phyloP scores from a whole-genome alignment of 495 filamentous ascomycete genomes.

The Corynascus novoguineensis region DNA sequence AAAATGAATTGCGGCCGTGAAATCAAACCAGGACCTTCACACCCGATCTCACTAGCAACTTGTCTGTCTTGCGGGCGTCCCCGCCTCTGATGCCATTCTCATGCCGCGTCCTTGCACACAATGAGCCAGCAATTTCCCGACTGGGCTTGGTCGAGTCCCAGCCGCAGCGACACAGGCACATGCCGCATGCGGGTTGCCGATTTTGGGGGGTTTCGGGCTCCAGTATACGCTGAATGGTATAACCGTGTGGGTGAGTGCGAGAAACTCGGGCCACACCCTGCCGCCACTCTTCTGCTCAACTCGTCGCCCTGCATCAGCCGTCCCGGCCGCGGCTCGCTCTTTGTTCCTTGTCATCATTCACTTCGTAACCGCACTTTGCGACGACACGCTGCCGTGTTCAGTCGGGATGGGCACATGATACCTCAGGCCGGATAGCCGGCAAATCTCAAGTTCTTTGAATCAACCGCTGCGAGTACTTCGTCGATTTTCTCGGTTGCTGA shows the following conservation, averaged over 20 bases:
- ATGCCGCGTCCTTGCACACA: background rate
- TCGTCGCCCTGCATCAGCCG: background rate
- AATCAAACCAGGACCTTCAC: too few species aligned
- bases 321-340: too few species aligned
- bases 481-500: too few species aligned
- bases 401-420: background rate
- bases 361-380: conserved; percentile 2
- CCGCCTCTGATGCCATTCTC: background rate
- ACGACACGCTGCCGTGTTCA: background rate
- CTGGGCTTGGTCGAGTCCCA: background rate
- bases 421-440: too few species aligned
- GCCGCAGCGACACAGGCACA: too few species aligned
- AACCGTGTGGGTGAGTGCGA: background rate
- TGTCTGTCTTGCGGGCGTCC: too few species aligned
- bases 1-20: too few species aligned
- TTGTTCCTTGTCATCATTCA: background rate
- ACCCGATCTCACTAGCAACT: background rate
- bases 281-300: conserved; percentile 2
- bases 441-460: too few species aligned
- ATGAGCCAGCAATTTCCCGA: background rate
- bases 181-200: conserved; percentile 10
- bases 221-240: background rate
- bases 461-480: too few species aligned
- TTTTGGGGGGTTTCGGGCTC: background rate
- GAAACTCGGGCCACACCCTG: background rate